Base-by-base conservation (phyloP, 2,329 filamentous ascomycete genomes). In the Microsporum canis region DNA sequence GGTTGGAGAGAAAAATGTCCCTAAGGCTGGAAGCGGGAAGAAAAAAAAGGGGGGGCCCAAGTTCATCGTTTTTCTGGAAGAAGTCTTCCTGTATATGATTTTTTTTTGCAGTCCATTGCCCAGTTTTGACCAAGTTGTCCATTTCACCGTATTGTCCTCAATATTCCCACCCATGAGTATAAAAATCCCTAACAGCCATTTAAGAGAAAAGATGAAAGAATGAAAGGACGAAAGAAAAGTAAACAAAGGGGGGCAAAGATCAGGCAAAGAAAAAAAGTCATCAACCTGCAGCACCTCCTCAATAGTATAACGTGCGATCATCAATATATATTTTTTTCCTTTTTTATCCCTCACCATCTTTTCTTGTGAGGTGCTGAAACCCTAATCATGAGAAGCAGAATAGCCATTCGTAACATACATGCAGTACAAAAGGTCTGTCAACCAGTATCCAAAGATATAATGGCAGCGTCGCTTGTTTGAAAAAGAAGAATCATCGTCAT, bases 111-210 rank as follows among this genome's bases (percentile, higher is more conserved):
- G 14, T 55, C 49, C 29, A 55, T 55, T 55, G 10, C 49, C 49
- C 31, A 29, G 17, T 55, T 55, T 53, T 53, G 47, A 53, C 47
- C 47, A 53, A 53, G 29, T 23, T 53, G 47, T 53, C 47, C 47
- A 53, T 53, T 53, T 55, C 49, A 55, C 49, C 49, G 49, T 55
- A 55, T 36, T 55, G 49, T 31, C 55, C 5, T 41, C n/a, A 57
- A 27, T 2, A 39, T 27, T 57, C 55, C 55, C 55, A 57, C 55
- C 55, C 55, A 57, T 39, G 33, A 57, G 8, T 17, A 53, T 33
- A 57, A n/a, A 57, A 57, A 43, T 31, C 55, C 55, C 55, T 57
- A 57, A 57, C 55, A 14, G 55, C 38, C 55, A 41, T 27, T 39
- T 39, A 41, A 39, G 12, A 57, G 38, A 8, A 57, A 12, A 29